Evolutionary conservation across 495 filamentous ascomycete species (phyloP).

Genomic region (Penicillium dipodomyicola): DNA sequence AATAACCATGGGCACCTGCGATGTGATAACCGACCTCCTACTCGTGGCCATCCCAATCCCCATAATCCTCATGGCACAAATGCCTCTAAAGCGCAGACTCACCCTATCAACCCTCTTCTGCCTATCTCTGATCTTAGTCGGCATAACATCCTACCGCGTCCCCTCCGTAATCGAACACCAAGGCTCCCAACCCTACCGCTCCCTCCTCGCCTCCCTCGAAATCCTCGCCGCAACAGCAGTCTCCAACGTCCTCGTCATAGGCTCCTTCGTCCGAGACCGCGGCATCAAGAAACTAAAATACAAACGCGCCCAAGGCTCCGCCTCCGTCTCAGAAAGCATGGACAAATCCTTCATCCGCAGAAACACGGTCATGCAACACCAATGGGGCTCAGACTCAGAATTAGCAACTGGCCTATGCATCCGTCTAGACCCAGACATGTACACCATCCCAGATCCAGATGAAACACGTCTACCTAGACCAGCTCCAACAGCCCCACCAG

Average conservation of each 20-base stretch:
- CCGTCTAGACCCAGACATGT: conserved; percentile 57
- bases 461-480: conserved; percentile 15
- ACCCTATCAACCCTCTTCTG: conserved; percentile 73
- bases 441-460: conserved; percentile 31
- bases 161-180: conserved; percentile 61
- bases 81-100: conserved; percentile 64
- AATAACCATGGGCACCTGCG: conserved; percentile 80
- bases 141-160: conserved; percentile 72
- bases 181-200: conserved; percentile 70
- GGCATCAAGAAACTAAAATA: conserved; percentile 78
- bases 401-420: conserved; percentile 72
- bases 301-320: conserved; percentile 53
- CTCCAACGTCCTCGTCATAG: conserved; percentile 74
- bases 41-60: conserved; percentile 86
- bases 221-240: conserved; percentile 73
- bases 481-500: conserved; percentile 33
- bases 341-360: conserved; percentile 51
- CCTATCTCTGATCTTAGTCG: conserved; percentile 74
- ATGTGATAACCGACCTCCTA: conserved; percentile 83
- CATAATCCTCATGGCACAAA: conserved; percentile 70
- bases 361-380: conserved; percentile 50
- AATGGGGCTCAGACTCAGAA: conserved; percentile 84
- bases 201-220: conserved; percentile 74
- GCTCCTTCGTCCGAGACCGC: conserved; percentile 75
- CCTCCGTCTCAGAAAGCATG: conserved; percentile 51